These are phyloP conservation scores for Physaria fendleri DNA, from an alignment of 345 rosid genomes.

Conservation along the genomic window DNA sequence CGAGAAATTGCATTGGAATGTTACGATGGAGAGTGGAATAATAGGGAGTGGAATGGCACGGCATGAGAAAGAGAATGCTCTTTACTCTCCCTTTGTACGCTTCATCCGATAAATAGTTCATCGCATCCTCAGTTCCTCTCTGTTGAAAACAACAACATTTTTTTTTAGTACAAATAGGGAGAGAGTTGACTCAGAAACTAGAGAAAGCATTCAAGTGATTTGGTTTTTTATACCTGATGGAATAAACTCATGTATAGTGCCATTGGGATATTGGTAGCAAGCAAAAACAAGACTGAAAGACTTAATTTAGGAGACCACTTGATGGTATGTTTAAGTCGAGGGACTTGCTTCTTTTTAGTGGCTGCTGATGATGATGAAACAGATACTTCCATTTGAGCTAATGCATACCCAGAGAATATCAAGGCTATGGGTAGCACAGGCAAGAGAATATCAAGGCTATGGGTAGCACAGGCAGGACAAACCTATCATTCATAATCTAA, in stretches of 20 bases:
- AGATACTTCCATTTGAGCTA: slow-evolving; percentile 45
- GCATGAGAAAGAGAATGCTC: slow-evolving; percentile 77
- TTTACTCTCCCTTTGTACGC: slow-evolving; percentile 51
- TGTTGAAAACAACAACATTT: slow-evolving; percentile 28
- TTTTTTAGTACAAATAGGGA: neutral
- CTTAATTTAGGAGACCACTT: slow-evolving; percentile 41
- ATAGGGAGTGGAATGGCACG: slow-evolving; percentile 93
- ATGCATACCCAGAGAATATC: slow-evolving; percentile 75
- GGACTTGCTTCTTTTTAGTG: slow-evolving; percentile 28
- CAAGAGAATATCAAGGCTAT: slow-evolving; percentile 79
- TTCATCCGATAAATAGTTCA: slow-evolving; percentile 78
- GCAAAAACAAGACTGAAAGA: slow-evolving; percentile 61
- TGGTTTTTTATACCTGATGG: slow-evolving; percentile 63
- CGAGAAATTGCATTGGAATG: slow-evolving; percentile 70
- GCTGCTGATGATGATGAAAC: slow-evolving; percentile 9
- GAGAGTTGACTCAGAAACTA: neutral
- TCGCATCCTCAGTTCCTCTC: slow-evolving; percentile 96
- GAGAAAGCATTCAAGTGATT: neutral
- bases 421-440: slow-evolving; percentile 90
- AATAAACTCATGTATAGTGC: slow-evolving; percentile 74
- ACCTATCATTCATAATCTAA: slow-evolving; percentile 48
- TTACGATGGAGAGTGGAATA: slow-evolving; percentile 65
- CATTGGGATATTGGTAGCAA: slow-evolving; percentile 80
- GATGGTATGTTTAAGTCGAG: slow-evolving; percentile 20
- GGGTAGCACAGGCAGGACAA: slow-evolving; percentile 93